phyloP scores from a whole-genome alignment of 306 rosid species.

The Vicia faba region DNA sequence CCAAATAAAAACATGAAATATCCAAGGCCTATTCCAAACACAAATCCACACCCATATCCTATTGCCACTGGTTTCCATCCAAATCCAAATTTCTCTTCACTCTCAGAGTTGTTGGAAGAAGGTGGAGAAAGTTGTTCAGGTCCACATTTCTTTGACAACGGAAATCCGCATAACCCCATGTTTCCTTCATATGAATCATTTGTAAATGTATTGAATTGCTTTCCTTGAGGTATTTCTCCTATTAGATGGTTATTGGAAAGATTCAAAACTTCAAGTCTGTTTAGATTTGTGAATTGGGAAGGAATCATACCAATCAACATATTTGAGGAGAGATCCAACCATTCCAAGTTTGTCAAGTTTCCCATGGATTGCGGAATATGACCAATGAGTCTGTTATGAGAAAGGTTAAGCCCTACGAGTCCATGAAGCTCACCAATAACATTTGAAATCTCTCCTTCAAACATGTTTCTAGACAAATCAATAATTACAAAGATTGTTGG shows the following conservation, averaged over 20 bases:
- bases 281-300: not conserved
- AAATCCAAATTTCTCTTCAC: conserved; percentile 25
- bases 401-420: conserved; percentile 38
- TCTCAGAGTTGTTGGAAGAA: not conserved
- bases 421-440: conserved; percentile 28
- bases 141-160: conserved; percentile 27
- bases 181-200: conserved; percentile 43
- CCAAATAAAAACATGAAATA: conserved; percentile 11
- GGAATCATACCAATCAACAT: conserved; percentile 35
- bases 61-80: conserved; percentile 41
- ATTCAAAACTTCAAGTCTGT: conserved; percentile 11
- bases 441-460: conserved; percentile 46
- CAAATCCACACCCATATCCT: conserved; percentile 48
- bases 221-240: conserved; percentile 45
- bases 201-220: conserved; percentile 42
- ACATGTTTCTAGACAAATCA: conserved; percentile 41
- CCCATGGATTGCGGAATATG: conserved; percentile 34
- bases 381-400: conserved; percentile 40
- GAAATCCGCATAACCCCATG: conserved; percentile 38
- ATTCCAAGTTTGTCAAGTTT: conserved; percentile 38
- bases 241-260: conserved; percentile 39
- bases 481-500: conserved; percentile 10
- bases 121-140: not conserved
- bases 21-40: conserved; percentile 38
- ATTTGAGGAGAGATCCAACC: conserved; percentile 51